Evolutionary conservation across 2,329 filamentous ascomycete genomes (phyloP).

Genomic region (Aureobasidium melanogenum): DNA sequence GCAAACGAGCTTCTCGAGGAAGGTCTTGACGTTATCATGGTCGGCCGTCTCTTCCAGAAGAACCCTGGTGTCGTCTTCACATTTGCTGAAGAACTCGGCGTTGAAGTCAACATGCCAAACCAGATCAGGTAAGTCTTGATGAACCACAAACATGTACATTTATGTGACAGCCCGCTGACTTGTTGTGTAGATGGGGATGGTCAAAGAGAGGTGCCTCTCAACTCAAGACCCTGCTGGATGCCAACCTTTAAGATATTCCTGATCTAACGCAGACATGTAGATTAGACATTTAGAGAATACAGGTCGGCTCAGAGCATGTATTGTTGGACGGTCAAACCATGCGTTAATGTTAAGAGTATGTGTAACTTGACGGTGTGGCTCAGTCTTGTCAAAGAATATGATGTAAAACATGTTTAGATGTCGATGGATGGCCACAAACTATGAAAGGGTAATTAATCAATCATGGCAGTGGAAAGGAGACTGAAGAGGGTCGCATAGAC

Average conservation of each 20-base stretch:
- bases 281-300: neutral
- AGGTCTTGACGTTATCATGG: slow-evolving; percentile 58
- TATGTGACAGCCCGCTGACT: neutral
- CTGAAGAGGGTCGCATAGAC: neutral
- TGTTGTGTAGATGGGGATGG: neutral
- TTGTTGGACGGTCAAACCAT: neutral
- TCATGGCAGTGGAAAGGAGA: too few species aligned
- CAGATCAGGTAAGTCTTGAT: slow-evolving; percentile 53
- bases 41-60: slow-evolving; percentile 69
- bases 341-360: neutral
- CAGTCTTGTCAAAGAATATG: too few species aligned
- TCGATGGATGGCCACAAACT: too few species aligned
- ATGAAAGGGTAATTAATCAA: too few species aligned
- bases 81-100: slow-evolving; percentile 62
- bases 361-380: too few species aligned
- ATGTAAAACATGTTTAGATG: too few species aligned
- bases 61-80: slow-evolving; percentile 64
- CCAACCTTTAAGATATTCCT: neutral
- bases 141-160: slow-evolving; percentile 32
- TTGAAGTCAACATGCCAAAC: slow-evolving; percentile 62
- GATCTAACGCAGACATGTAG: neutral
- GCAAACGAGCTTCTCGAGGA: slow-evolving; percentile 53
- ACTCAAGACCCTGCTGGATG: slow-evolving; percentile 1
- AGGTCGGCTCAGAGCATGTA: neutral
- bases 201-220: slow-evolving; percentile 5